Evolutionary conservation across 2,329 filamentous ascomycete genomes (phyloP).

Genomic region (Didymella lethalis): DNA sequence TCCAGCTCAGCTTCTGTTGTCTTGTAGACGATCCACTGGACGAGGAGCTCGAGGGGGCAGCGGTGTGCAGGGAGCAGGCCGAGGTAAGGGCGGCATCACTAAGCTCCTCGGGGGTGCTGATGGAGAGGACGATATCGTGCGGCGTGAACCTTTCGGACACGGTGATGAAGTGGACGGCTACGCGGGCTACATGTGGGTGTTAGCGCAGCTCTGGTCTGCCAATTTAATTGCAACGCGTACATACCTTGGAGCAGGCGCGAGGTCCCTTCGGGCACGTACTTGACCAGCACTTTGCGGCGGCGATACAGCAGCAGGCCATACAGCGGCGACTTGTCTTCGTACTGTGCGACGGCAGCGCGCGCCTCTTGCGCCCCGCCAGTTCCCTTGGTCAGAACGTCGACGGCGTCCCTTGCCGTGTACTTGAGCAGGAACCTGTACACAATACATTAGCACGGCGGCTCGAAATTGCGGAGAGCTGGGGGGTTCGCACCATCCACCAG

Average conservation of each 20-base stretch:
- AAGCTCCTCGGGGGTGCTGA: slow-evolving; percentile 77
- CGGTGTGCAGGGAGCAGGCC: slow-evolving; percentile 87
- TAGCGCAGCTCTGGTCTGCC: slow-evolving; percentile 23
- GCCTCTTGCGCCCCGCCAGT: slow-evolving; percentile 85
- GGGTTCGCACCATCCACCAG: slow-evolving; percentile 86
- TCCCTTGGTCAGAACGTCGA: slow-evolving; percentile 79
- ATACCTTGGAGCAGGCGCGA: slow-evolving; percentile 91
- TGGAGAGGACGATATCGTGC: slow-evolving; percentile 83
- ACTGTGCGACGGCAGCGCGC: slow-evolving; percentile 76
- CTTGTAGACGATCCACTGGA: slow-evolving; percentile 81
- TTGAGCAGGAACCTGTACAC: slow-evolving; percentile 85
- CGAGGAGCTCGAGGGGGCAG: slow-evolving; percentile 84
- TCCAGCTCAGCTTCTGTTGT: slow-evolving; percentile 82
- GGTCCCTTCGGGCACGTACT: slow-evolving; percentile 89
- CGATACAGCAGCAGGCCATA: slow-evolving; percentile 93
- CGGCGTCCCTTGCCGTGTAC: slow-evolving; percentile 86
- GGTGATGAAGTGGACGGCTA: slow-evolving; percentile 72
- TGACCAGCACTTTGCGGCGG: slow-evolving; percentile 87
- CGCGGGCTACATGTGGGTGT: slow-evolving; percentile 70
- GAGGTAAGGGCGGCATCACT: slow-evolving; percentile 88
- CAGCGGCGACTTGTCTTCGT: slow-evolving; percentile 84
- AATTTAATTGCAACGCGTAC: background rate
- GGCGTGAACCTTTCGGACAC: slow-evolving; percentile 75
- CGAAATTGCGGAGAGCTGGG: slow-evolving; percentile 21
- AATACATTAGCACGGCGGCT: slow-evolving; percentile 34